Evolutionary conservation across 441 rosid species (phyloP).

Genomic region (Corymbia citriodora): DNA sequence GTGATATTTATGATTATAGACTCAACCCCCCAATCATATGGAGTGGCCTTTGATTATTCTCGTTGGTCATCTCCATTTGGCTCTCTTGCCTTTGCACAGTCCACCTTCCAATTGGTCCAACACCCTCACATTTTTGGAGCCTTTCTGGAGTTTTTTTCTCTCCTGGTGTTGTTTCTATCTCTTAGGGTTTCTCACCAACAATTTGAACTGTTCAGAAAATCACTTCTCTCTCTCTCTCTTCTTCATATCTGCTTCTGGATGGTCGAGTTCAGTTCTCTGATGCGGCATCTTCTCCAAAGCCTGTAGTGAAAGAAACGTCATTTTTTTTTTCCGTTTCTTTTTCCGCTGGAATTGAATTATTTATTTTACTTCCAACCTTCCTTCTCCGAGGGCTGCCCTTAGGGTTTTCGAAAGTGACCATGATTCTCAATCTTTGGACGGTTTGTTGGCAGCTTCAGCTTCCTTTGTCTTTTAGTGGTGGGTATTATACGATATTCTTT

Average conservation of each 20-base stretch:
- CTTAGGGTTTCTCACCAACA: neutral
- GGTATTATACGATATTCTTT: neutral
- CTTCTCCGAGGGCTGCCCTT: neutral
- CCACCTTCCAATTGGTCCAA: neutral
- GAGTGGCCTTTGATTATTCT: neutral
- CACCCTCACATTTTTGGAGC: neutral
- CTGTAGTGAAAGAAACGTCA: neutral
- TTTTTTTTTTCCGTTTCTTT: neutral
- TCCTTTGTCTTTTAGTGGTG: neutral
- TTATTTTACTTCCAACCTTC: neutral
- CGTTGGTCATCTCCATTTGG: neutral
- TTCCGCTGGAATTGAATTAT: neutral
- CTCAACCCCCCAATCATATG: neutral
- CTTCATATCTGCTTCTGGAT: neutral
- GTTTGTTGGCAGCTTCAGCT: neutral
- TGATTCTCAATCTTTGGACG: neutral
- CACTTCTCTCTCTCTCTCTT: neutral
- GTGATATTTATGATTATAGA: neutral
- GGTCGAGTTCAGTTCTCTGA: neutral
- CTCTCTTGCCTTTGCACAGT: neutral
- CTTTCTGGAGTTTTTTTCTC: neutral
- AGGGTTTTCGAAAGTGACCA: neutral
- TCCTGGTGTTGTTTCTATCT: neutral
- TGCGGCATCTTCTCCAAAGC: neutral
- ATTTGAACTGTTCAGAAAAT: neutral